phyloP scores from a whole-genome alignment of 164 flowering plant genomes.

The Vitis rotundifolia region DNA sequence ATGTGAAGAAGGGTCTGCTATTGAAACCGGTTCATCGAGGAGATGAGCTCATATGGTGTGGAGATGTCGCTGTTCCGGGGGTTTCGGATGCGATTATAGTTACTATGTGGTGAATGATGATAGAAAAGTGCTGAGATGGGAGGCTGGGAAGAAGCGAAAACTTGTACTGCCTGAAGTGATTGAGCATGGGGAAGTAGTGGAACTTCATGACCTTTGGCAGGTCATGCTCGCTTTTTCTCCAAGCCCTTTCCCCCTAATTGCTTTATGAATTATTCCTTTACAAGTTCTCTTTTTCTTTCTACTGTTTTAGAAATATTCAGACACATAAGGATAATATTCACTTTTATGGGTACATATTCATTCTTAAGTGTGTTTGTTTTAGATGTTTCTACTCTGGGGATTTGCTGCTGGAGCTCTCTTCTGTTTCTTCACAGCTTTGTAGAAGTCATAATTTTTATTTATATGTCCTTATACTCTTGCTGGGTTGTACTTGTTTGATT shows the following conservation, averaged over 20 bases:
- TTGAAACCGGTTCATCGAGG: constrained; percentile 68
- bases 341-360: no score
- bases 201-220: constrained; percentile 96
- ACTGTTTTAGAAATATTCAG: background rate
- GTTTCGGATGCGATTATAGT: constrained; percentile 63
- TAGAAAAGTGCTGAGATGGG: constrained; percentile 70
- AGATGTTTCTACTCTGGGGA: no score
- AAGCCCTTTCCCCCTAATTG: background rate
- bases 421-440: no score
- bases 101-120: constrained; percentile 88
- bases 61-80: constrained; percentile 58
- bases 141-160: constrained; percentile 68
- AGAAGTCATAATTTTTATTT: no score
- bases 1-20: constrained; percentile 75
- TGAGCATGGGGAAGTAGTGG: constrained; percentile 54
- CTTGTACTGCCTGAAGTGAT: constrained; percentile 50
- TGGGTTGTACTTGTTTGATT: no score
- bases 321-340: background rate
- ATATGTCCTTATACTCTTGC: no score
- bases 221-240: constrained; percentile 28
- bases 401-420: no score
- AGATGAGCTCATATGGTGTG: constrained; percentile 78
- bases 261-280: background rate
- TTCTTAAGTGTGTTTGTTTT: no score
- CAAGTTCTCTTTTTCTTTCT: background rate